Conservation (phyloP, 2,329 filamentous ascomycete genomes). For the Lasiodiplodia theobromae region DNA sequence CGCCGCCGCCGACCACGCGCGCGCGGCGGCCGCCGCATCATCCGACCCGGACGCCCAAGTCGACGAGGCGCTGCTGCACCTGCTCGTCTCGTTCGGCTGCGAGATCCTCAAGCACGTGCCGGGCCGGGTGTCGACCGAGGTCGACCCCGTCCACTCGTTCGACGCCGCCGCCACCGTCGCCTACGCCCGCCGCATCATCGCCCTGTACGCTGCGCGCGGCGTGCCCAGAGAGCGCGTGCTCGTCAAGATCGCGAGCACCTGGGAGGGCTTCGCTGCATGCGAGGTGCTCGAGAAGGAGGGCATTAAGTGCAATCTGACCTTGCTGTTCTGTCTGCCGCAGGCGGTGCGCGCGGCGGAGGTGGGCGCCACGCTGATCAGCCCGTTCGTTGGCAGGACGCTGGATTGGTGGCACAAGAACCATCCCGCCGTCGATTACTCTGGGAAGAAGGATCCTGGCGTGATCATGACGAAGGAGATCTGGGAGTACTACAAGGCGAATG, state of each 20-base stretch:
- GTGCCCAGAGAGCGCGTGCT: slow-evolving; percentile 56
- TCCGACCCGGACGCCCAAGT: not conserved
- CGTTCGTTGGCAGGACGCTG: slow-evolving; percentile 41
- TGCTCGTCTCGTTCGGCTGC: slow-evolving; percentile 17
- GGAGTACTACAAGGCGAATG: slow-evolving; percentile 56
- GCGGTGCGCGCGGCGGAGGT: slow-evolving; percentile 64
- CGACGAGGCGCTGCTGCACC: slow-evolving; percentile 14
- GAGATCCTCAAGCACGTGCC: slow-evolving; percentile 12
- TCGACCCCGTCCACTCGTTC: slow-evolving; percentile 9
- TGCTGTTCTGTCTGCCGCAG: slow-evolving; percentile 68
- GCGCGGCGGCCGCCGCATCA: not conserved
- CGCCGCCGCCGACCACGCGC: not conserved
- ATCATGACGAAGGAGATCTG: slow-evolving; percentile 59
- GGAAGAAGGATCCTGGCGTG: slow-evolving; percentile 55
- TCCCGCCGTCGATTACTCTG: slow-evolving; percentile 61
- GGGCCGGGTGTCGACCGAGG: slow-evolving; percentile 14
- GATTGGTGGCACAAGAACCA: slow-evolving; percentile 62
- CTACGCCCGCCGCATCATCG: slow-evolving; percentile 51
- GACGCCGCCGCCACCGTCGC: slow-evolving; percentile 47
- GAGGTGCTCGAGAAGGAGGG: slow-evolving; percentile 60
- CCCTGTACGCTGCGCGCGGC: slow-evolving; percentile 55
- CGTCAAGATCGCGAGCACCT: slow-evolving; percentile 70
- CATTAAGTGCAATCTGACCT: slow-evolving; percentile 67
- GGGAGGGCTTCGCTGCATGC: slow-evolving; percentile 70
- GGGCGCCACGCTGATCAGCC: slow-evolving; percentile 67